Evolutionary conservation across 495 filamentous ascomycete genomes (phyloP).

Genomic region (Viridothelium virens): DNA sequence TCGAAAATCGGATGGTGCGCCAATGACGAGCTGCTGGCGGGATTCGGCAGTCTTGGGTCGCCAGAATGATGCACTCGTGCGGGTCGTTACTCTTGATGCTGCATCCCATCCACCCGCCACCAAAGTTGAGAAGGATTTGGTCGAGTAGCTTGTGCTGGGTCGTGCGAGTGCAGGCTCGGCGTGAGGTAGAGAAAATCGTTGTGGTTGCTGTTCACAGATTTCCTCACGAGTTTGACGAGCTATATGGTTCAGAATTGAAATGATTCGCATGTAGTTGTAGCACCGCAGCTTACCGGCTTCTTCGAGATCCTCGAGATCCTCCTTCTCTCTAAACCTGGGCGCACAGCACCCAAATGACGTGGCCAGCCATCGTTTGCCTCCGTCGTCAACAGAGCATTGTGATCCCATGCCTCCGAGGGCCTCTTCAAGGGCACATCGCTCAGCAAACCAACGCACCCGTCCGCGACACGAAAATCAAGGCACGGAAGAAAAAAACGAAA

Average conservation of each 20-base stretch:
- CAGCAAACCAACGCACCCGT: conserved; percentile 17
- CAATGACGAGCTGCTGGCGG: background rate
- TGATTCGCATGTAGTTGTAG: background rate
- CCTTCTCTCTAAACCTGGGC: conserved; percentile 11
- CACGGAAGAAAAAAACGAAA: background rate
- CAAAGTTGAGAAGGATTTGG: background rate
- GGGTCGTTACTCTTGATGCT: background rate
- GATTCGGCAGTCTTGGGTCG: conserved; percentile 9
- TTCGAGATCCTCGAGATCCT: background rate
- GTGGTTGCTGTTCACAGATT: conserved; percentile 3
- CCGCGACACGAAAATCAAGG: conserved; percentile 7
- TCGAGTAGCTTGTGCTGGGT: conserved; percentile 5
- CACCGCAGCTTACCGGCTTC: background rate
- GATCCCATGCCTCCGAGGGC: conserved; percentile 14
- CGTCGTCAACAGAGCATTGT: conserved; percentile 13
- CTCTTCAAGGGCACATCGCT: conserved; percentile 14
- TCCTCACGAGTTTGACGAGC: conserved; percentile 1
- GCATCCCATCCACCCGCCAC: conserved; percentile 4
- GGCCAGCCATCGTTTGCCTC: conserved; percentile 27
- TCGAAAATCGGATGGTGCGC: conserved; percentile 15
- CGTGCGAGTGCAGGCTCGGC: background rate
- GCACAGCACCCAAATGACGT: conserved; percentile 29
- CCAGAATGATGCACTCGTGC: background rate
- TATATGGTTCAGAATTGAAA: background rate
- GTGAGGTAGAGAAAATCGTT: background rate